Base-by-base conservation (phyloP, 2,329 filamentous ascomycete genomes). In the Aspergillus pseudonomiae region DNA sequence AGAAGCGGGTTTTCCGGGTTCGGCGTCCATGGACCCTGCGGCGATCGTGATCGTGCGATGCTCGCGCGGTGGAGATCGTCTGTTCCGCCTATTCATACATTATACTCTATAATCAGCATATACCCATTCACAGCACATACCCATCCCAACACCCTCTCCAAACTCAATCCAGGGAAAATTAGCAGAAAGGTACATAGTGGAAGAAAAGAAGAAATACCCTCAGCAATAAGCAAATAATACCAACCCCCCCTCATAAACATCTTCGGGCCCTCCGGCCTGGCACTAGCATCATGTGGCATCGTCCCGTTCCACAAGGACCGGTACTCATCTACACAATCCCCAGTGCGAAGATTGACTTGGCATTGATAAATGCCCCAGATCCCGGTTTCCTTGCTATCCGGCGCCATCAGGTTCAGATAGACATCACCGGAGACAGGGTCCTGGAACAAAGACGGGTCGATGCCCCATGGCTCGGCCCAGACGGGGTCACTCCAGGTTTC, bases 381-480 rank as follows among this genome's bases (percentile, higher is more conserved):
- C 2, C 57, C 16, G 24, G 59, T 43, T 6, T 55, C 16, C 21
- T 45, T 45, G 19, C 59, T 56, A 21, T 50, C 43, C n/a, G 52
- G 48, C 10, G 55, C 56, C 61, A 63, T 63, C 6, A 63, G 28
- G 21, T 50, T 63, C 14, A 63, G 28, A 41, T 63, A 63, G 26
- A 53, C 56, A 3, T 60, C 32, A 19, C 53, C 48, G 19, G 61
- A 59, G 11, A 52, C 61, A 16, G 61, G 61, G 24, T 63, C 61
- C 12, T 54, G 50, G 24, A 55, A 63, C 2, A 63, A 36, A 19
- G 54, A 39, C 6, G 61, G 61, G 11, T 63, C 61, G 11, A 63
- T 60, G 10, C 61, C 61, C 26, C 39, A 56, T 12, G 61, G 57
- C 10, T 63, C 61, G n/a, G 12, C 56, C 61, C 61, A 63, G n/a